Base-by-base conservation (phyloP, 2,329 filamentous ascomycete species). In the Xylaria sp. region DNA sequence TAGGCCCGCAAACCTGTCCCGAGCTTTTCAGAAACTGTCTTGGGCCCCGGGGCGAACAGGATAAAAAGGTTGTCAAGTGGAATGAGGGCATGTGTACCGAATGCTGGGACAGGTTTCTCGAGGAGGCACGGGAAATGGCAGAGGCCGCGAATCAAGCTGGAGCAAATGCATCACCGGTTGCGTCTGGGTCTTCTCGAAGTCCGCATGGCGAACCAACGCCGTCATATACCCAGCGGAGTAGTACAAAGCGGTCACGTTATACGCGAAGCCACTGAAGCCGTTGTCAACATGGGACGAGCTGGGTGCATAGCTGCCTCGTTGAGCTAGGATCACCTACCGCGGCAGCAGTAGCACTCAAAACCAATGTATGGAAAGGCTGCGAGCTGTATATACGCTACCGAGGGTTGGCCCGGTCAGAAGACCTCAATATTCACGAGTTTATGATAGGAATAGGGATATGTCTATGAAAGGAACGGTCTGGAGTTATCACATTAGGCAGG, bases 51-150 rank as follows among this genome's bases (percentile, higher is more conserved):
- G 78, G 78, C 47, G 75, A 78, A n/a, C 63, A 74, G 59, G 77
- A 79, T 69, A 79, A 79, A 71, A 71, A 69, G 54, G 74, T 79
- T 18, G 60, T 76, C 13, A 72, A 73, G 59, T 78, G 77, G 77
- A 79, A 79, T 44, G 75, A 78, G 2, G 77, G 77, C 27, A 77
- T 78, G 76, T 79, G 78, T 47, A 76, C 73, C 25, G 77, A 78
- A 63, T 79, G 78, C 67, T 78, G 76, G 77, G 76, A 78, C 35
- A 74, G 78, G 27, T 73, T 78, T 21, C 35, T 78, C 60, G 68
- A 72, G 42, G 77, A 79, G 71, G 77, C 77, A 25, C 73, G 72
- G 21, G 78, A 79, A 68, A 75, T 76, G 75, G 76, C 75, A 0
- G 72, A 78, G 27, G 72, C 71, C 13, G 70, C 75, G 51, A 71